Evolutionary conservation across 805 yeast species (phyloP), one percentile per base, ranked within the genome.

Genomic region (Suhomyces kilbournensis): DNA sequence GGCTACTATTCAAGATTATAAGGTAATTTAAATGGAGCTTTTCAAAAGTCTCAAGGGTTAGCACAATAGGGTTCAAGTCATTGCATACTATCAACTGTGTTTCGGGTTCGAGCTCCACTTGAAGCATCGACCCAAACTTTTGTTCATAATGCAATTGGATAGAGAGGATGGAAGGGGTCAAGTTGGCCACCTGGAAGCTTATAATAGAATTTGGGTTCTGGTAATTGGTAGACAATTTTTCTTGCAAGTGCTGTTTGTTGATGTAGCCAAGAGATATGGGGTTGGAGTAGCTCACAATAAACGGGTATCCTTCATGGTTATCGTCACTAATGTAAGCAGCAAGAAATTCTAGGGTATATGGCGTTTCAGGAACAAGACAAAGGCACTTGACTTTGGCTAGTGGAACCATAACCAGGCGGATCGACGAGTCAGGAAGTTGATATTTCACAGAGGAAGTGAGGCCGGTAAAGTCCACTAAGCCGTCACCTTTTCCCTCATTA

Each of bases 231-330:
- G 52, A 25, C 12, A 53, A 40, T 28, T 50, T 56, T 3, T 34
- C 38, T 28, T 57, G 59, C 7, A 73, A 49, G 32, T 64, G 63
- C 34, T 54, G 62, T 47, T 74, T 75, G 28, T 62, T 57, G 17
- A 74, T 56, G 48, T 74, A 75, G 10, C 79, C 79, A 19, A 74
- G 50, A 28, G 59, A 54, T 2, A 64, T 46, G 0, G 73, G 76
- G 22, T 63, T 50, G 3, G 48, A 49, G 14, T 58, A 56, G 49
- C 62, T 66, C 4, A 64, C 51, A 2, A 74, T 54, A 12, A 75
- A 43, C 0, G 79, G 79, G 52, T 74, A 75, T 1, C 78, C 78
- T 51, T 75, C 78, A 52, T 75, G 77, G 48, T 74, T 77, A 28
- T 68, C 70, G 32, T 28, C 32, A 15, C 62, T 55, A 14, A 65